phyloP scores from a whole-genome alignment of 139 green algal species.

The Ettlia oleoabundans region DNA sequence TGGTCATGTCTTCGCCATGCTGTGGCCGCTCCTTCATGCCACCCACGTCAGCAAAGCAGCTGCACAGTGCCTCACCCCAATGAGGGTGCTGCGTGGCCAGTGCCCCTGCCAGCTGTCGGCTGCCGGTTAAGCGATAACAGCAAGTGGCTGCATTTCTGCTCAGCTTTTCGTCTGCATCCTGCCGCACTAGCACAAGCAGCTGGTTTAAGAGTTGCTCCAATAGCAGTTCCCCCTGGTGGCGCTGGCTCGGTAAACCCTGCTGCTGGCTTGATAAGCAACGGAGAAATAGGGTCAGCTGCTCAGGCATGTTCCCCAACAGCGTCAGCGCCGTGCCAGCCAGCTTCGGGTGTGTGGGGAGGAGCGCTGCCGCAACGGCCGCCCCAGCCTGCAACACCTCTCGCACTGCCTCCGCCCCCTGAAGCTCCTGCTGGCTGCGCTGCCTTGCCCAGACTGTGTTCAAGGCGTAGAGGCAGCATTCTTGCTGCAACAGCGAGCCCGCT shows the following conservation, averaged over 20 bases:
- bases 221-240: neutral
- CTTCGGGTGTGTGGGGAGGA: slow-evolving; percentile 47
- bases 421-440: slow-evolving; percentile 36
- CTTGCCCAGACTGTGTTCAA: slow-evolving; percentile 64
- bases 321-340: slow-evolving; percentile 72
- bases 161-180: slow-evolving; percentile 55
- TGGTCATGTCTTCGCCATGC: neutral
- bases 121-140: slow-evolving; percentile 45
- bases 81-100: slow-evolving; percentile 36
- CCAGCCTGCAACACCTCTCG: neutral
- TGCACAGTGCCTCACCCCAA: slow-evolving; percentile 5
- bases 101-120: slow-evolving; percentile 33
- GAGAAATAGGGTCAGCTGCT: slow-evolving; percentile 45
- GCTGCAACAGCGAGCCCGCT: slow-evolving; percentile 16
- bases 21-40: neutral
- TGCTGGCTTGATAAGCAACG: neutral
- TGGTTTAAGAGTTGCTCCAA: slow-evolving; percentile 24
- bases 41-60: slow-evolving; percentile 4
- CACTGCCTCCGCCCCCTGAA: neutral
- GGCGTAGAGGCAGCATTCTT: slow-evolving; percentile 65
- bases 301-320: slow-evolving; percentile 60
- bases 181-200: slow-evolving; percentile 40
- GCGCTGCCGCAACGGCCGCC: neutral
- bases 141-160: slow-evolving; percentile 66
- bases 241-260: neutral